These are phyloP conservation scores for Diaporthe citriasiana DNA, from an alignment of 2,329 filamentous ascomycete species.

Conservation along the genomic window DNA sequence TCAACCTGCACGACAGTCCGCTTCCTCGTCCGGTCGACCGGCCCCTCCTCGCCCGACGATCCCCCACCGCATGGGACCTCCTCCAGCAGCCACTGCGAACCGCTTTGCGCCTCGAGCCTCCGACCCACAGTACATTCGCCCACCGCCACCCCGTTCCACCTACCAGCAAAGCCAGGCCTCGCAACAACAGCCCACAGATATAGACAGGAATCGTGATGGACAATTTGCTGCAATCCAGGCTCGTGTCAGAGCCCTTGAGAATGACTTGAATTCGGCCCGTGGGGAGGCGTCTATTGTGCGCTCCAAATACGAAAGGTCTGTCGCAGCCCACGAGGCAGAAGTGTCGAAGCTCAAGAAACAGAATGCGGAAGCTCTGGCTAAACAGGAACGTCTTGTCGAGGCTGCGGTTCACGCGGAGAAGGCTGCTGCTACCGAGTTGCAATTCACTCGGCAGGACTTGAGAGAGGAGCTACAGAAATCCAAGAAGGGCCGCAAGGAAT, in stretches of 20 bases:
- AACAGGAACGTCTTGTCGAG: constrained; percentile 75
- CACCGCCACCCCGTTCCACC: constrained; percentile 48
- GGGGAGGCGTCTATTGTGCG: constrained; percentile 84
- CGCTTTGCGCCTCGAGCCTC: constrained; percentile 40
- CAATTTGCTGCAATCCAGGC: constrained; percentile 64
- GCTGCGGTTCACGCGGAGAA: constrained; percentile 75
- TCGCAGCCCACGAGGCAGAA: constrained; percentile 74
- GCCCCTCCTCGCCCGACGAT: constrained; percentile 49
- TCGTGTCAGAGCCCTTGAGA: constrained; percentile 65
- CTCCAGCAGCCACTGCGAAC: constrained; percentile 25
- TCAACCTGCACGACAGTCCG: constrained; percentile 20
- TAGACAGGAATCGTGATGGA: constrained; percentile 51
- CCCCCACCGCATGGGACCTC: constrained; percentile 58
- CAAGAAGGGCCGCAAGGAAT: constrained; percentile 59
- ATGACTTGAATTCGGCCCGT: constrained; percentile 72
- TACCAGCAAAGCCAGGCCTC: constrained; percentile 50
- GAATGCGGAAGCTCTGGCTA: constrained; percentile 74
- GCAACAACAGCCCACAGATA: constrained; percentile 37
- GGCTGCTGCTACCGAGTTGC: constrained; percentile 76
- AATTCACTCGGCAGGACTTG: constrained; percentile 81
- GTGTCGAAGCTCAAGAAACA: constrained; percentile 73
- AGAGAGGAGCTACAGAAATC: constrained; percentile 69
- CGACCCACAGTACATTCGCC: constrained; percentile 44
- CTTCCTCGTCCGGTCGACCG: constrained; percentile 42
- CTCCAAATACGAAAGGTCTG: constrained; percentile 74